phyloP scores from a whole-genome alignment of 305 asterid genomes.

The Fraxinus baroniana region DNA sequence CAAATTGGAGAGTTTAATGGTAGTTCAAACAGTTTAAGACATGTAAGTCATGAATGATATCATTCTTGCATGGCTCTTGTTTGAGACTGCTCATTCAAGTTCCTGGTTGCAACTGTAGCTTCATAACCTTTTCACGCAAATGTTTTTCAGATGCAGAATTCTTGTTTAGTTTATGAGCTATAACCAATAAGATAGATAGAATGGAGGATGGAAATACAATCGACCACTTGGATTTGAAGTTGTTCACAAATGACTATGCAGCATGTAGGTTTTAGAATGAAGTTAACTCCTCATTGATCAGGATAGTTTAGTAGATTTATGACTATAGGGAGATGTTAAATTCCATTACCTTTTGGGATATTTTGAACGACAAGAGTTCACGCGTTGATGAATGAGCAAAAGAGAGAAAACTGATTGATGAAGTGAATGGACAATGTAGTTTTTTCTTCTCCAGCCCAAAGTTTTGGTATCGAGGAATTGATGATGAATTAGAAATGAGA shows the following conservation, averaged over 20 bases:
- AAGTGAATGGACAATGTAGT: neutral
- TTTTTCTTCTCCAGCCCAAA: neutral
- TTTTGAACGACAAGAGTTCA: neutral
- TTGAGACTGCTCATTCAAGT: neutral
- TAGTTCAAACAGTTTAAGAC: neutral
- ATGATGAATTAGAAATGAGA: neutral
- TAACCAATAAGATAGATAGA: neutral
- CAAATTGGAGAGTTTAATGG: neutral
- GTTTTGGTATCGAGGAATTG: neutral
- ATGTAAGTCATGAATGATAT: neutral
- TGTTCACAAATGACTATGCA: neutral
- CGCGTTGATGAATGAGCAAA: neutral
- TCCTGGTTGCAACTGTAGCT: neutral
- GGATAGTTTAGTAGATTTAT: neutral
- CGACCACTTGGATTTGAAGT: neutral
- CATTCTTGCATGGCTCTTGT: neutral
- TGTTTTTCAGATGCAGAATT: neutral
- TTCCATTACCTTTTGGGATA: neutral
- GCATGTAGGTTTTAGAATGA: neutral
- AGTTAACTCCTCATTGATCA: neutral
- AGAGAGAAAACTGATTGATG: neutral
- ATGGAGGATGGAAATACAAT: neutral
- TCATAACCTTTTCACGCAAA: neutral
- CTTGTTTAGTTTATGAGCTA: conserved; percentile 7
- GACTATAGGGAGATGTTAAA: neutral